Conservation (phyloP, 169 alveolate genomes). For the Plasmodium gonderi region DNA sequence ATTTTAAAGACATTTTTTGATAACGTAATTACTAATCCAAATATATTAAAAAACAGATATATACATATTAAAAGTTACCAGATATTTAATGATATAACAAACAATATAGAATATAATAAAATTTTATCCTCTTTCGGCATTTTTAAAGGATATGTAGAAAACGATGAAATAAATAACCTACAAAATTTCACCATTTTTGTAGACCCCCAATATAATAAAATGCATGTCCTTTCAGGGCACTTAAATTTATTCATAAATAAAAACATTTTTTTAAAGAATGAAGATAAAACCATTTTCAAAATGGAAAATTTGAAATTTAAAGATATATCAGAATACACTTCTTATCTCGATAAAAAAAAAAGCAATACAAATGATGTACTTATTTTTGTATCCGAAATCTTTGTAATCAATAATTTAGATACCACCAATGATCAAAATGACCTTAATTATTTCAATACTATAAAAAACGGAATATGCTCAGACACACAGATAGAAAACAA, state of each 20-base stretch:
- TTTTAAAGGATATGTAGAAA: constrained; percentile 45
- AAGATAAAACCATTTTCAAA: constrained; percentile 30
- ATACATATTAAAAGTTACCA: constrained; percentile 14
- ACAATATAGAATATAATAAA: constrained; percentile 25
- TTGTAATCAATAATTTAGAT: constrained; percentile 41
- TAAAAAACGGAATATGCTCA: background rate
- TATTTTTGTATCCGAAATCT: constrained; percentile 48
- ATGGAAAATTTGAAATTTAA: constrained; percentile 24
- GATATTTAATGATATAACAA: background rate
- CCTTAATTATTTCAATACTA: constrained; percentile 7
- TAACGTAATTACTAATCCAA: constrained; percentile 18
- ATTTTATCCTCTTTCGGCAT: constrained; percentile 31
- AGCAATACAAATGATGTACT: constrained; percentile 8
- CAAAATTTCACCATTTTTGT: constrained; percentile 38
- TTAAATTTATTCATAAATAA: constrained; percentile 40
- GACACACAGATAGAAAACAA: constrained; percentile 22
- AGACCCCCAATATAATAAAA: constrained; percentile 23
- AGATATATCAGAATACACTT: constrained; percentile 39
- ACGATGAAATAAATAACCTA: constrained; percentile 38
- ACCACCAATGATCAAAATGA: constrained; percentile 44
- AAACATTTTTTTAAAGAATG: constrained; percentile 48
- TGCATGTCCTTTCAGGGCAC: constrained; percentile 20
- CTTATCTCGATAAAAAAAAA: background rate
- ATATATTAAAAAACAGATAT: constrained; percentile 33
- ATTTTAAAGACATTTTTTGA: constrained; percentile 13